Base-by-base conservation (phyloP, 768 basidiomycete genomes). In the Dentipellis sp. region DNA sequence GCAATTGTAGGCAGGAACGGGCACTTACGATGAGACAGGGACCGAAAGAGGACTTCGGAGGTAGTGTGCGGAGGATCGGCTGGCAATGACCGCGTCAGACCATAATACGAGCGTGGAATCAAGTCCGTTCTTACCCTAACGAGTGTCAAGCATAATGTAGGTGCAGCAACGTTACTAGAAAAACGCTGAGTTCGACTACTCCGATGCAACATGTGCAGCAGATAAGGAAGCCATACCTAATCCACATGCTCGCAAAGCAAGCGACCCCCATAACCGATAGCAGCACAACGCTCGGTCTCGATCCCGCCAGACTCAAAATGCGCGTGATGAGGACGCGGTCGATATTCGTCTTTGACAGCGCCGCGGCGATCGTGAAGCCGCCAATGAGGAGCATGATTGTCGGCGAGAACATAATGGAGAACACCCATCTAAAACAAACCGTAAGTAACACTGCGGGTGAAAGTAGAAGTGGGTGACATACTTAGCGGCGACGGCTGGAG, bases 231-330 rank as follows among this genome's bases (percentile, higher is more conserved):
- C 39, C 37, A 19, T 55, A 86, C 88, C 88, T 94, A 65, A 99
- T 98, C 97, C 94, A 98, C 95, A 98, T 99, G 70, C 91, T 94
- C 3, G 94, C 93, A 67, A 99, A 99, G 66, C 94, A 97, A 2
- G 94, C 88, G 16, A 99, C 94, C 46, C 76, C 83, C 97, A 98
- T 98, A 68, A 97, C 91, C 0, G 92, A 86, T 47, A 99, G 79
- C 8, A 99, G 74, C 3, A 99, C 94, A 0, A 80, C 86, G 58
- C 81, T 84, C 2, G 95, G 97, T 54, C 78, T 78, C 10, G 91
- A 86, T 4, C 97, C 95, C 7, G 97, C 97, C 52, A 97, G 76
- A 65, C 84, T 87, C 53, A 99, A 79, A 42, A 98, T 84, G 29
- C 89, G 81, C 3, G 94, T 94, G 59, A 98, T 94, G 50, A 97